Percentiles rank a stretch among this genome's conserved stretches.
Conservation (phyloP, 352 stramenopile genomes). For the Globisporangium splendens region DNA sequence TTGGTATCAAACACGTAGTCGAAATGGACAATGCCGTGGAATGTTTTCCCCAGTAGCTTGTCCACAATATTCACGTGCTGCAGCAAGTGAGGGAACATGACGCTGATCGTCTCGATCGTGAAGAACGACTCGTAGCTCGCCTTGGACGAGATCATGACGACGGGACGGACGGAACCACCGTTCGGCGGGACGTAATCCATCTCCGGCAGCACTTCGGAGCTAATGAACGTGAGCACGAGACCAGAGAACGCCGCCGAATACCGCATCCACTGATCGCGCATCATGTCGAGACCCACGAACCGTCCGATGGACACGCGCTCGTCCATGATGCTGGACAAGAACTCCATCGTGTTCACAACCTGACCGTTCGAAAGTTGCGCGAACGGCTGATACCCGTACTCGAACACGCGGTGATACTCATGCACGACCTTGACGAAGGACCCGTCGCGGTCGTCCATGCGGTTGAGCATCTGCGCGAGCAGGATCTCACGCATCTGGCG, state of each 20-base stretch:
- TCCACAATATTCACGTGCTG: conserved; percentile 19
- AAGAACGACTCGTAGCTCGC: conserved; percentile 40
- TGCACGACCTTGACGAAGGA: conserved; percentile 42
- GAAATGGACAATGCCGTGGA: conserved; percentile 29
- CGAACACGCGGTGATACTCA: conserved; percentile 60
- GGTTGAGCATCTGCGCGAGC: conserved; percentile 28
- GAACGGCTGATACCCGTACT: conserved; percentile 37
- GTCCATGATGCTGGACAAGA: conserved; percentile 43
- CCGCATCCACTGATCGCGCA: conserved; percentile 47
- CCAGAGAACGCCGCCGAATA: conserved; percentile 41
- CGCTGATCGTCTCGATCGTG: conserved; percentile 36
- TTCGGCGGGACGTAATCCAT: conserved; percentile 15
- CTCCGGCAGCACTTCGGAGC: conserved; percentile 25
- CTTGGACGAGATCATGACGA: conserved; percentile 33
- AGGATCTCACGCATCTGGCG: conserved; percentile 28
- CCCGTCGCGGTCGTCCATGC: conserved; percentile 35
- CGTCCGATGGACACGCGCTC: conserved; percentile 40
- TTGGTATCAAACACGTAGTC: conserved; percentile 43
- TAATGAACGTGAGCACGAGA: conserved; percentile 33
- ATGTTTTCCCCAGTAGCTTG: conserved; percentile 28
- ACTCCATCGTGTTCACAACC: conserved; percentile 27
- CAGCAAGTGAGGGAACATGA: conserved; percentile 50
- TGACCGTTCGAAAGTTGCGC: conserved; percentile 1
- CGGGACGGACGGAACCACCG: conserved; percentile 3
- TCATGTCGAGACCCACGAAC: conserved; percentile 33